Evolutionary conservation across 805 yeast genomes (phyloP), one percentile per base, ranked within the genome.

Genomic region (Barnettozyma sp.): DNA sequence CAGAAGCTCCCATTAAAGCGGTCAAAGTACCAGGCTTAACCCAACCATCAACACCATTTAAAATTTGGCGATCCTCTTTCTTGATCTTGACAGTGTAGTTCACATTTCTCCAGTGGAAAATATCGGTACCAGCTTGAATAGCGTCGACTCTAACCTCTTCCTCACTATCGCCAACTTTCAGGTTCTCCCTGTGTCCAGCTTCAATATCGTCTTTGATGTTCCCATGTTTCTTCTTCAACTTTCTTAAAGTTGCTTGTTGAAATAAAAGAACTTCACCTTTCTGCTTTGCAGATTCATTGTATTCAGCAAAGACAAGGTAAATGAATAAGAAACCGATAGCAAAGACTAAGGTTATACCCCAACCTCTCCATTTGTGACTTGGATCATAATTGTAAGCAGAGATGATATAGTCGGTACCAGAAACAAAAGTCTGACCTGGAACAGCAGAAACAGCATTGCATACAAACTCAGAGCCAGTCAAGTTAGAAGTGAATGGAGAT

Each of bases 11-110:
- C 82, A 76, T 76, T 34, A 77, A 58, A 5, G 90, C 92, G 35
- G 88, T 82, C 52, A 82, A 62, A 33, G 85, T 80, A 45, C 88
- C 88, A 8, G 88, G 88, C 52, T 79, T 78, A 30, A 82, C 87
- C 82, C 83, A 82, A 31, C 90, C 92, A 53, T 78, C 83, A 38
- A 82, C 82, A 42, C 73, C 69, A 42, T 66, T 63, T 50, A 82
- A 61, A 41, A 82, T 71, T 41, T 77, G 66, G 50, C 86, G 66
- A 18, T 73, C 67, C 42, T 73, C 83, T 23, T 58, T 58, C 50
- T 78, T 75, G 46, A 77, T 76, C 50, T 73, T 68, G 40, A 82
- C 76, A 45, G 77, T 81, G 53, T 81, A 82, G 50, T 80, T 73
- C 30, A 82, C 75, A 51, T 82, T 71, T 58, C 73, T 72, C 94